phyloP scores from a whole-genome alignment of 2,329 filamentous ascomycete species.

The Neofusicoccum ribis region DNA sequence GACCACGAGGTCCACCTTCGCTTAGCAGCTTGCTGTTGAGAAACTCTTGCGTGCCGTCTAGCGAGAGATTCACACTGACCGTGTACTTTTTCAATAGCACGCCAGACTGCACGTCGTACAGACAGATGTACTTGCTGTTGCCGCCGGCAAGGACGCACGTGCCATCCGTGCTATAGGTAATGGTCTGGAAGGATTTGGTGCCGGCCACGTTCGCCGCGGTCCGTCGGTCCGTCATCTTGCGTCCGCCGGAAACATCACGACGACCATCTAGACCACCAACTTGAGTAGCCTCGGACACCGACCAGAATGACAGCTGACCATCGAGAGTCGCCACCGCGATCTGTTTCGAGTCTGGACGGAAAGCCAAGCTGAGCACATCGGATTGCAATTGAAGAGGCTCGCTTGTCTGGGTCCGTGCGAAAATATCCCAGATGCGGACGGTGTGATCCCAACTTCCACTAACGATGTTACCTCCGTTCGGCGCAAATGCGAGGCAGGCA shows the following conservation, averaged over 20 bases:
- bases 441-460: slow-evolving; percentile 97
- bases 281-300: slow-evolving; percentile 82
- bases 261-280: slow-evolving; percentile 83
- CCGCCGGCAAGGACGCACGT: slow-evolving; percentile 86
- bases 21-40: slow-evolving; percentile 90
- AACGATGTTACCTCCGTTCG: slow-evolving; percentile 78
- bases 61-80: slow-evolving; percentile 90
- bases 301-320: slow-evolving; percentile 94
- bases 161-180: slow-evolving; percentile 90
- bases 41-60: slow-evolving; percentile 96
- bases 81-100: slow-evolving; percentile 93
- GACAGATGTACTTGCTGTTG: slow-evolving; percentile 97
- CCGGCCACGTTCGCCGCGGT: slow-evolving; percentile 89
- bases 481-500: slow-evolving; percentile 82
- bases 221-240: slow-evolving; percentile 81
- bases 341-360: slow-evolving; percentile 88
- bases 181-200: slow-evolving; percentile 85
- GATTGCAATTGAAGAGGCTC: slow-evolving; percentile 91
- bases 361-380: slow-evolving; percentile 82
- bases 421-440: slow-evolving; percentile 94
- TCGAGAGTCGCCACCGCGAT: slow-evolving; percentile 90
- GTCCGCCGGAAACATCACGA: slow-evolving; percentile 88
- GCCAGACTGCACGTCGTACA: slow-evolving; percentile 93
- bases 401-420: slow-evolving; percentile 88
- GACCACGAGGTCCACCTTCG: slow-evolving; percentile 79